Percentiles rank a stretch among this genome's conserved stretches.
phyloP scores from a whole-genome alignment of 805 yeast species.

The Starmerella floricola region DNA sequence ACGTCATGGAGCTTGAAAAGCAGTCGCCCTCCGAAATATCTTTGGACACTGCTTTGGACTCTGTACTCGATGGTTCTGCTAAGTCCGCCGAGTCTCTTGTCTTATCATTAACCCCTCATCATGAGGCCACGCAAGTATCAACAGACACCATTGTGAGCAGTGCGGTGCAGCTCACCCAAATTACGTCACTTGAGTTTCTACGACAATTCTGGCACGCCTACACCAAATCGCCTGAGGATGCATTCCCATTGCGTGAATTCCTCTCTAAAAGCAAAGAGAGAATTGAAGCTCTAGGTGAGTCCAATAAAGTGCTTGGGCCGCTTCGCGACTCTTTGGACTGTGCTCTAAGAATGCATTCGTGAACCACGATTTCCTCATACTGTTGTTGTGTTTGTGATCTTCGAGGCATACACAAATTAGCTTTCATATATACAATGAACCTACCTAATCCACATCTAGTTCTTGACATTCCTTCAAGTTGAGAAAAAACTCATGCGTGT shows the following conservation, averaged over 20 bases:
- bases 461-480: not conserved
- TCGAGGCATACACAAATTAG: no score
- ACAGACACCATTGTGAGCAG: constrained; percentile 2
- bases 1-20: not conserved
- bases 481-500: no score
- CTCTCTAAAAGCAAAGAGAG: constrained; percentile 16
- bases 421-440: no score
- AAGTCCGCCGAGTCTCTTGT: constrained; percentile 9
- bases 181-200: constrained; percentile 62
- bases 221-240: constrained; percentile 27
- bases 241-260: constrained; percentile 21
- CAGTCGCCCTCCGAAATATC: constrained; percentile 8
- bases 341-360: constrained; percentile 10
- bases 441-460: no score
- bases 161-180: constrained; percentile 48
- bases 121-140: not conserved
- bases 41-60: not conserved
- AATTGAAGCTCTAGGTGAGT: constrained; percentile 4
- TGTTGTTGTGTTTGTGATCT: no score
- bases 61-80: constrained; percentile 2
- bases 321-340: constrained; percentile 9
- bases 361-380: not conserved
- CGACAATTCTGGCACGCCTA: constrained; percentile 52
- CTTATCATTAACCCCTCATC: constrained; percentile 10
- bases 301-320: constrained; percentile 7